Evolutionary conservation across 148 eudicot species (phyloP).

Genomic region (Rhododendron ferrugineum): DNA sequence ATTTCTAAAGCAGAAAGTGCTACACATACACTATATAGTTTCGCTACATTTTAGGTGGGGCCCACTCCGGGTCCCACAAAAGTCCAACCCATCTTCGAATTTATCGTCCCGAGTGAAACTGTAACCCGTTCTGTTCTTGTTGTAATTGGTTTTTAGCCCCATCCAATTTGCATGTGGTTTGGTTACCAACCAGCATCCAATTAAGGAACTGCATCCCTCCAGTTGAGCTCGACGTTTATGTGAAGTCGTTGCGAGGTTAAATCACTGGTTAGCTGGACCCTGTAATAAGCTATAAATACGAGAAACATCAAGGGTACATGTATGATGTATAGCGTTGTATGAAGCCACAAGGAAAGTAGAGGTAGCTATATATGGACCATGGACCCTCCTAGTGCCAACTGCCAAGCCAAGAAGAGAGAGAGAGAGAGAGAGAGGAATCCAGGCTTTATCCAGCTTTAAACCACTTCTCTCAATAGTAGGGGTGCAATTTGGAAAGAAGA

Average conservation of each 20-base stretch:
- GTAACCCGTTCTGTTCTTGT: not conserved
- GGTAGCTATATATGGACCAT: not conserved
- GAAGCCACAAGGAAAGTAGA: not conserved
- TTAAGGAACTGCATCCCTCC: not conserved
- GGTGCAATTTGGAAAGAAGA: not conserved
- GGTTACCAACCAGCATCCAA: constrained; percentile 17
- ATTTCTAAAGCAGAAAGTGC: too few species aligned
- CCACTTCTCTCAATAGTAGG: too few species aligned
- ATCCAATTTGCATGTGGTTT: not conserved
- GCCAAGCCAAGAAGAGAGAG: not conserved
- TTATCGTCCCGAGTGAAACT: not conserved
- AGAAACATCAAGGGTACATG: constrained; percentile 13
- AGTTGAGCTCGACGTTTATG: not conserved
- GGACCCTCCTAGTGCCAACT: not conserved
- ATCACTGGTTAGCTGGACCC: constrained; percentile 6
- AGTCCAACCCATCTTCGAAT: not conserved
- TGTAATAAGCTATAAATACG: not conserved
- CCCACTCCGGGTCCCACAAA: too few species aligned
- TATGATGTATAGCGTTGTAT: not conserved
- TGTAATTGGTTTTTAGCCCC: not conserved
- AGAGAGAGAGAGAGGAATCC: not conserved
- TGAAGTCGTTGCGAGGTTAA: constrained; percentile 6
- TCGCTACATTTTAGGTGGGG: too few species aligned
- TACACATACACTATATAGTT: too few species aligned
- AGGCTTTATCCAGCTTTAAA: not conserved